Evolutionary conservation across 75 land plant genomes (phyloP).

Genomic region (Adiantum capillusveneris): DNA sequence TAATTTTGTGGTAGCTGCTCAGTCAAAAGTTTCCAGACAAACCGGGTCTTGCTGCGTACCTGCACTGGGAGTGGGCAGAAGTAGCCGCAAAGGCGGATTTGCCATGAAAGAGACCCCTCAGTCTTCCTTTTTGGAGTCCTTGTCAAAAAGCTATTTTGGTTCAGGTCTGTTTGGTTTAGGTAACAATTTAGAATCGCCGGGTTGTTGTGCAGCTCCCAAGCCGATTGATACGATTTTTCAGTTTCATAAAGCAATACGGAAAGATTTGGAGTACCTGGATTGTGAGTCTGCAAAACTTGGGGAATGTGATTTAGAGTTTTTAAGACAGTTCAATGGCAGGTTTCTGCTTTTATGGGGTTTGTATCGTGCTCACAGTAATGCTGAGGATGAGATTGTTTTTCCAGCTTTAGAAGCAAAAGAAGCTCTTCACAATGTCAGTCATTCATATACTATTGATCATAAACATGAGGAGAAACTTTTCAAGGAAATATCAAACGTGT

Average conservation of each 20-base stretch:
- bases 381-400: conserved; percentile 76
- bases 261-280: conserved; percentile 61
- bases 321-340: conserved; percentile 37
- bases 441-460: conserved; percentile 65
- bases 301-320: conserved; percentile 28
- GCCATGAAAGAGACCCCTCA: conserved; percentile 2
- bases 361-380: conserved; percentile 61
- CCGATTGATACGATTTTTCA: conserved; percentile 47
- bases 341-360: conserved; percentile 46
- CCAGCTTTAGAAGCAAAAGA: conserved; percentile 72
- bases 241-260: conserved; percentile 66
- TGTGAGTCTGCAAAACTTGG: conserved; percentile 41
- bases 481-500: conserved; percentile 30
- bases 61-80: conserved; percentile 17
- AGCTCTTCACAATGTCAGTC: conserved; percentile 54
- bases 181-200: conserved; percentile 6
- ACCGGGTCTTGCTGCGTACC: conserved; percentile 16
- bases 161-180: conserved; percentile 28
- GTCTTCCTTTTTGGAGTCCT: conserved; percentile 4
- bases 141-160: conserved; percentile 18
- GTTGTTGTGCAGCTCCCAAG: conserved; percentile 18
- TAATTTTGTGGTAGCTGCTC: background rate
- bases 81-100: conserved; percentile 1
- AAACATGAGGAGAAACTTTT: conserved; percentile 55
- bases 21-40: background rate